Evolutionary conservation across 2,329 filamentous ascomycete species (phyloP), one percentile per base, ranked within the genome.

Genomic region (Colletotrichum godetiae): DNA sequence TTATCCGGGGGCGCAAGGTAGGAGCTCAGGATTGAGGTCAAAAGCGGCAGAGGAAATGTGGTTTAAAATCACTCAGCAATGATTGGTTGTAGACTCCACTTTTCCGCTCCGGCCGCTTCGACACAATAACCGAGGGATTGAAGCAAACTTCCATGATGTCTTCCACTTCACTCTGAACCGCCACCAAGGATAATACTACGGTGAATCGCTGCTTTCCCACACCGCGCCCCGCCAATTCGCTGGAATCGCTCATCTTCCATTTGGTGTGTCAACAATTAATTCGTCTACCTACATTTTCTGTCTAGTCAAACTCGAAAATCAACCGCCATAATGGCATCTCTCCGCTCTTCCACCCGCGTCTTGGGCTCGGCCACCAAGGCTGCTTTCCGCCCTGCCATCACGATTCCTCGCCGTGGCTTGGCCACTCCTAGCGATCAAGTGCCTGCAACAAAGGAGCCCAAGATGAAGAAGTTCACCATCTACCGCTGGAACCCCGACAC

Each of bases 401-500:
- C 87, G 76, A 78, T 84, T 63, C 67, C 71, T 73, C 67, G 71
- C 35, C 87, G 88, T 74, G 86, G 86, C 74, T 89, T 91, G 86
- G 89, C 89, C 68, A 85, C 88, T 2, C 84, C 89, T 76, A 86
- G 85, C 80, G 84, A 92, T 82, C 65, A 49, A 13, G 88, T 91
- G 46, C 88, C 91, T 61, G 89, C 90, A 62, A 86, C 90, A 70
- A 84, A 90, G 77, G 89, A 93, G 78, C 88, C 93, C 68, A 88
- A 88, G 79, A 91, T 94, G 87, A 98, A 98, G 92, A 95, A 93
- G 64, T 99, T 99, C 91, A 93, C 98, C 85, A 93, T 99, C 88
- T 99, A 99, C 92, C 92, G 97, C 84, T 99, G 97, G 97, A 97
- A 97, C 84, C 97, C 97, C 74, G 97, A 98, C 82, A 90, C 92